Evolutionary conservation across 345 rosid genomes (phyloP).

Genomic region (Lepidium africanum): DNA sequence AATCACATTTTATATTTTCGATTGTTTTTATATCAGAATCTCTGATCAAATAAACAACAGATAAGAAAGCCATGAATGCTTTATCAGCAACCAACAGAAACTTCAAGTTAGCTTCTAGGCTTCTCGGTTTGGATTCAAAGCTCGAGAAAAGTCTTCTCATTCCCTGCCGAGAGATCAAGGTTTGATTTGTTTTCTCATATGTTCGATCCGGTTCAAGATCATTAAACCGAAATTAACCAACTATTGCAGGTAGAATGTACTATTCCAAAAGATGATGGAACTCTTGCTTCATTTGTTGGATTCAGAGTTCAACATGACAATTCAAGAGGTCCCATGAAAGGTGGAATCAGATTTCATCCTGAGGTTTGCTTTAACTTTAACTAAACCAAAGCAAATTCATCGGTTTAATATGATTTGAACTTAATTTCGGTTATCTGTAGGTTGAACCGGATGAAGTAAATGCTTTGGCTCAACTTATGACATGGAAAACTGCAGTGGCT

Average conservation of each 20-base stretch:
- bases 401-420: not conserved
- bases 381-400: not conserved
- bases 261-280: slow-evolving; percentile 89
- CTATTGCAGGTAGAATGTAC: slow-evolving; percentile 80
- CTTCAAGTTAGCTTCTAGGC: slow-evolving; percentile 74
- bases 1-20: not conserved
- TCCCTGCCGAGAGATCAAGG: slow-evolving; percentile 96
- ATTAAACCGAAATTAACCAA: not conserved
- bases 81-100: slow-evolving; percentile 90
- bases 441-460: slow-evolving; percentile 97
- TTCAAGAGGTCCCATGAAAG: slow-evolving; percentile 99
- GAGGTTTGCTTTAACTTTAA: slow-evolving; percentile 42
- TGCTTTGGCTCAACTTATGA: slow-evolving; percentile 94
- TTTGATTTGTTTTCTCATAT: not conserved
- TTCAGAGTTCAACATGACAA: slow-evolving; percentile 95
- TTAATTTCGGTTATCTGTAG: slow-evolving; percentile 23
- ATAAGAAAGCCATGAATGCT: slow-evolving; percentile 55
- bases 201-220: slow-evolving; percentile 8
- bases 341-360: slow-evolving; percentile 97
- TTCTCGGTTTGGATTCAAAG: slow-evolving; percentile 91
- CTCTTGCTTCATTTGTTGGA: slow-evolving; percentile 82
- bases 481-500: slow-evolving; percentile 98
- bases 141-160: slow-evolving; percentile 76
- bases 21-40: not conserved
- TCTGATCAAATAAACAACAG: not conserved